Conservation (phyloP, 129 eudicot species). For the Saposhnikovia divaricata region DNA sequence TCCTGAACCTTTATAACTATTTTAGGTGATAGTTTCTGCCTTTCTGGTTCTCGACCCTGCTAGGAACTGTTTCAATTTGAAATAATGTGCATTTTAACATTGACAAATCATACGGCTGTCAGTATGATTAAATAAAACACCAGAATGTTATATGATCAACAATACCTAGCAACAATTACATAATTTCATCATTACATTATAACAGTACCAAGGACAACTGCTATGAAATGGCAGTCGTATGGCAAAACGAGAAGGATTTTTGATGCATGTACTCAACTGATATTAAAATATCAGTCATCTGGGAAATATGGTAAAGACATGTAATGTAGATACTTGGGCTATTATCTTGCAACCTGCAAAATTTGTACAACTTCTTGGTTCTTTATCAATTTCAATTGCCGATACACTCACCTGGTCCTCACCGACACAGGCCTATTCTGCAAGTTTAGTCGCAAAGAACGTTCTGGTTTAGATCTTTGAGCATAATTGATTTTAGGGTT, state of each 20-base stretch:
- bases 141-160: too few species aligned
- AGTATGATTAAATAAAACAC: too few species aligned
- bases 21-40: not conserved
- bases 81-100: not conserved
- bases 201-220: not conserved
- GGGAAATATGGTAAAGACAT: not conserved
- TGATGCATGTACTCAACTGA: not conserved
- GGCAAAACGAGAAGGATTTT: not conserved
- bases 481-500: constrained; percentile 7
- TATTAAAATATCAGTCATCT: not conserved
- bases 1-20: not conserved
- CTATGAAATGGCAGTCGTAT: not conserved
- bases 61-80: not conserved
- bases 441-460: constrained; percentile 10
- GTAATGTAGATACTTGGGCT: not conserved
- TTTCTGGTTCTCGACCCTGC: not conserved
- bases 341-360: constrained; percentile 11
- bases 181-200: not conserved
- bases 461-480: constrained; percentile 14
- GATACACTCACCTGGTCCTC: constrained; percentile 39
- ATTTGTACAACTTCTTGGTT: constrained; percentile 1
- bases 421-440: constrained; percentile 40
- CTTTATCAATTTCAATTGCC: constrained; percentile 14
- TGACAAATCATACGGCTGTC: not conserved
- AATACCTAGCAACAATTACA: not conserved